Percentiles rank a stretch among this genome's conserved stretches.
These are phyloP conservation scores for Tulasnella sp. DNA, from an alignment of 768 basidiomycete species.

Conservation along the genomic window DNA sequence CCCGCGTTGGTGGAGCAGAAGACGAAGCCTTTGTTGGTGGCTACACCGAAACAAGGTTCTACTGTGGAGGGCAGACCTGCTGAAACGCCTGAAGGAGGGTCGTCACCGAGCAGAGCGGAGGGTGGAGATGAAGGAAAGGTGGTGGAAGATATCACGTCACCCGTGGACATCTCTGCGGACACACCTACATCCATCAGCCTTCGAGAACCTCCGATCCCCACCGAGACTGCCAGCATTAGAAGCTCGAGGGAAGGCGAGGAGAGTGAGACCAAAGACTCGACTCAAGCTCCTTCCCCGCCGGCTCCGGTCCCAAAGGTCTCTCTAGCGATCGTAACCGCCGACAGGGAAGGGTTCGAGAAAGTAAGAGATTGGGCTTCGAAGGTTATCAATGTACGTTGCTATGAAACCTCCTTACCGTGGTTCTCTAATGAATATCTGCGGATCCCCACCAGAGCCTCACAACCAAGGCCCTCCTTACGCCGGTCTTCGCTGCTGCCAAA, in stretches of 20 bases:
- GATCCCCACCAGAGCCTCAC: constrained; percentile 7
- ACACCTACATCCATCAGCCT: not conserved
- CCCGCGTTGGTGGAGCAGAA: not conserved
- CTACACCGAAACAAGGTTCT: not conserved
- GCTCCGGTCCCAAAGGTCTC: not conserved
- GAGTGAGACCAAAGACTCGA: not conserved
- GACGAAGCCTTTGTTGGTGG: not conserved
- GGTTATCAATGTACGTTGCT: constrained; percentile 15
- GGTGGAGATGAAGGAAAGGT: constrained; percentile 1
- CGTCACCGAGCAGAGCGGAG: not conserved
- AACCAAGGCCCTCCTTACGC: constrained; percentile 6
- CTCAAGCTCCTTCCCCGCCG: not conserved
- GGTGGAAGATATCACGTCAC: constrained; percentile 33
- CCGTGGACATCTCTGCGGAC: not conserved
- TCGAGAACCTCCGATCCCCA: not conserved
- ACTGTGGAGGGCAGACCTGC: not conserved
- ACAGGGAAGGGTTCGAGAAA: constrained; percentile 30
- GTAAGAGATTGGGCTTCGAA: constrained; percentile 28
- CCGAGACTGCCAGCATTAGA: not conserved
- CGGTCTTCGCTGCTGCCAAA: constrained; percentile 26
- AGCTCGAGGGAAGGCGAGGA: not conserved
- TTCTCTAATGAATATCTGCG: not conserved
- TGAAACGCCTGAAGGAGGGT: not conserved
- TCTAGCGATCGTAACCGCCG: constrained; percentile 28
- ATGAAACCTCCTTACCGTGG: not conserved